Evolutionary conservation across 192 early-diverging fungal genomes (phyloP).

Genomic region (Gaertneriomyces sp.): DNA sequence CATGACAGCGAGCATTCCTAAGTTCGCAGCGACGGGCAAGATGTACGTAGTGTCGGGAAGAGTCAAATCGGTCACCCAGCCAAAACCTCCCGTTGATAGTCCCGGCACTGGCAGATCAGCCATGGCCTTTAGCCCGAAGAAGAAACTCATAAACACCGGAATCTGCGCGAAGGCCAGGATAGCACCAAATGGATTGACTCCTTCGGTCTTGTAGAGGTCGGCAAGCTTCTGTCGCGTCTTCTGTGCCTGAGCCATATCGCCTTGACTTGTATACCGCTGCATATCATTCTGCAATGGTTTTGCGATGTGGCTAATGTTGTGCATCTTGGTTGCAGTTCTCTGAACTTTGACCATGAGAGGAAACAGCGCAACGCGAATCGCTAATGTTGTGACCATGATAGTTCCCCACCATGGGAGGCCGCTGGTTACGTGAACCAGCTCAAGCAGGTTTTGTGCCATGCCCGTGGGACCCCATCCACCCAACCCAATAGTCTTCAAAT

Average conservation of each 20-base stretch:
- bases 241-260: constrained; percentile 55
- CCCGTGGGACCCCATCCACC: constrained; percentile 70
- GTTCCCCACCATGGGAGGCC: constrained; percentile 94
- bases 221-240: constrained; percentile 55
- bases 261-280: constrained; percentile 48
- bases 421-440: constrained; percentile 73
- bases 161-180: constrained; percentile 59
- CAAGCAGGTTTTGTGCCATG: constrained; percentile 64
- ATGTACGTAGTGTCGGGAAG: constrained; percentile 75
- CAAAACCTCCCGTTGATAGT: constrained; percentile 67
- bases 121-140: constrained; percentile 78
- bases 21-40: constrained; percentile 70
- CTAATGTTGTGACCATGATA: constrained; percentile 67
- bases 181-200: constrained; percentile 62
- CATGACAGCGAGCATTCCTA: constrained; percentile 69
- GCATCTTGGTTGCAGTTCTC: constrained; percentile 62
- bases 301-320: constrained; percentile 69
- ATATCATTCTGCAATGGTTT: constrained; percentile 65
- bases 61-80: constrained; percentile 86
- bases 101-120: constrained; percentile 77
- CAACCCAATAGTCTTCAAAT: constrained; percentile 79
- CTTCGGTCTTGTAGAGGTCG: constrained; percentile 57
- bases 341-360: constrained; percentile 74
- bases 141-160: constrained; percentile 82
- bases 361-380: constrained; percentile 64